phyloP scores from a whole-genome alignment of 148 eudicot species.

The Silene uniflora region DNA sequence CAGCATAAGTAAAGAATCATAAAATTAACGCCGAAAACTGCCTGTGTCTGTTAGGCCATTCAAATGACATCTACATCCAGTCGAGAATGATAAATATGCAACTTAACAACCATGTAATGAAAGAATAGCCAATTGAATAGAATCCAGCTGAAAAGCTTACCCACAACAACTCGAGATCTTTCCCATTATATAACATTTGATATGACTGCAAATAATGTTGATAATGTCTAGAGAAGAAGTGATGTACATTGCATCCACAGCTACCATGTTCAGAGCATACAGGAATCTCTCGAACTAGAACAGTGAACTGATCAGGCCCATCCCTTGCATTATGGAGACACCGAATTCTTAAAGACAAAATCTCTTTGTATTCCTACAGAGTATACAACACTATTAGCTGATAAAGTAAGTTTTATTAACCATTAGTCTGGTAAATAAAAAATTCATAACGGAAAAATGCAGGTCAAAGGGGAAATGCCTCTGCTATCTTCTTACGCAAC shows the following conservation, averaged over 20 bases:
- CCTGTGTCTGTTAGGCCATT: neutral
- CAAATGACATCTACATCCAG: neutral
- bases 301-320: constrained; percentile 70
- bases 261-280: constrained; percentile 60
- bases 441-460: neutral
- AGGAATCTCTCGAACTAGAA: constrained; percentile 84
- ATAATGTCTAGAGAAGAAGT: constrained; percentile 76
- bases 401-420: neutral
- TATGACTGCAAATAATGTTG: constrained; percentile 53
- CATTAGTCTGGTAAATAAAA: neutral
- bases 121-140: neutral
- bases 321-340: constrained; percentile 51
- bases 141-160: constrained; percentile 29
- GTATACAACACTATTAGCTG: constrained; percentile 19
- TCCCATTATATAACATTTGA: constrained; percentile 71
- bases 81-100: neutral
- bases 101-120: neutral
- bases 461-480: neutral
- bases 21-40: neutral
- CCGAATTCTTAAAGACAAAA: constrained; percentile 52
- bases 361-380: constrained; percentile 64
- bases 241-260: constrained; percentile 61
- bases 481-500: neutral
- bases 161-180: constrained; percentile 51
- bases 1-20: neutral